phyloP scores from a whole-genome alignment of 2,329 filamentous ascomycete genomes.

The Aspergillus thermomutatus region DNA sequence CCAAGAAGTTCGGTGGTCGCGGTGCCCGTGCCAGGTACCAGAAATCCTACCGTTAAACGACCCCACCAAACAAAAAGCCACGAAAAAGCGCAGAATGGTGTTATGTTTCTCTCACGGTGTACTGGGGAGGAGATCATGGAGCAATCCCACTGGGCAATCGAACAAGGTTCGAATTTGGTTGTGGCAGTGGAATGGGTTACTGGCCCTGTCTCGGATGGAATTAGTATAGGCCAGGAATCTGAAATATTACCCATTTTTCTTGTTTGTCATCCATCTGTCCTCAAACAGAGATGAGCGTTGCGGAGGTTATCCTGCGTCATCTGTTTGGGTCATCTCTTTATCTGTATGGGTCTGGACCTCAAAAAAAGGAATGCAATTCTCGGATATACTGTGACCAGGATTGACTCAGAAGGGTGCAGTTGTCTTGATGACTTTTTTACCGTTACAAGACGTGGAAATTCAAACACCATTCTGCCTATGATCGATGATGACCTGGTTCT shows the following conservation, averaged over 20 bases:
- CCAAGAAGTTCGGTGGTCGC: conserved; percentile 84
- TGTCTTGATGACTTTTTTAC: not conserved
- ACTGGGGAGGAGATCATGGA: conserved; percentile 6
- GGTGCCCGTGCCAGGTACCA: conserved; percentile 97
- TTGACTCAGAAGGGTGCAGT: not conserved
- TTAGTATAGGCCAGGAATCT: conserved; percentile 30
- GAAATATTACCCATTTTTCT: conserved; percentile 29
- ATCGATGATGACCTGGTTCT: not conserved
- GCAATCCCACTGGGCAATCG: conserved; percentile 11
- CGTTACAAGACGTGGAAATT: not conserved
- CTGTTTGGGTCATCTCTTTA: not conserved
- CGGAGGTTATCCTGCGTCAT: conserved; percentile 2
- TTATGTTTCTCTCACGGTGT: conserved; percentile 5
- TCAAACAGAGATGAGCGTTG: conserved; percentile 5
- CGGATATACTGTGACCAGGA: not conserved
- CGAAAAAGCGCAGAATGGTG: conserved; percentile 11
- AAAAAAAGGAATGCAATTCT: conserved; percentile 1
- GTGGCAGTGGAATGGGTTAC: conserved; percentile 23
- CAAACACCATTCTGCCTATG: not conserved
- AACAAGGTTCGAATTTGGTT: conserved; percentile 19
- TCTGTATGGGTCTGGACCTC: conserved; percentile 1
- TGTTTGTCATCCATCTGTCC: conserved; percentile 8
- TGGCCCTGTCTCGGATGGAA: conserved; percentile 27
- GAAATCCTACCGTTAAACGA: conserved; percentile 94
- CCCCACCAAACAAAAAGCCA: conserved; percentile 5